A percentile compares a stretch with the other conserved stretches of the same genome.
Conservation (phyloP, 2,329 filamentous ascomycete species). For the Madurella mycetomatis region DNA sequence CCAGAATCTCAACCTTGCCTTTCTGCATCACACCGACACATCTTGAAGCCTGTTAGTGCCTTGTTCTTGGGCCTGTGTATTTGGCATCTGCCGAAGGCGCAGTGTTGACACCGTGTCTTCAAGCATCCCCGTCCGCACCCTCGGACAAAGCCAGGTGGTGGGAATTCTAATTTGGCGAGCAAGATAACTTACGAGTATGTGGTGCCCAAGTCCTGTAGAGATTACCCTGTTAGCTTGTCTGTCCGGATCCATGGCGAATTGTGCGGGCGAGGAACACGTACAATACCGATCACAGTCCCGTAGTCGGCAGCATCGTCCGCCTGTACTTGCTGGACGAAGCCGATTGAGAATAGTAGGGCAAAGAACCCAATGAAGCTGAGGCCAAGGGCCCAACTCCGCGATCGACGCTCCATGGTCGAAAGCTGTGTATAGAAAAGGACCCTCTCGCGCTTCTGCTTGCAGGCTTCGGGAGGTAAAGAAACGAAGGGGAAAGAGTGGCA, state of each 20-base stretch:
- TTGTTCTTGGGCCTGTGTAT: background rate
- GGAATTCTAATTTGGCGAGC: constrained; percentile 1
- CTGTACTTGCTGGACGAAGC: constrained; percentile 73
- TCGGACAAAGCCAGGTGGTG: background rate
- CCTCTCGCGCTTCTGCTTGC: constrained; percentile 19
- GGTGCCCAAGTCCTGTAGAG: constrained; percentile 69
- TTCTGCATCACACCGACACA: constrained; percentile 96
- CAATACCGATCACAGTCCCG: constrained; percentile 91
- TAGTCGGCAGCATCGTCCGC: constrained; percentile 72
- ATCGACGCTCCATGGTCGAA: constrained; percentile 27
- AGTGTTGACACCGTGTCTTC: constrained; percentile 16
- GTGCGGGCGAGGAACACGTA: constrained; percentile 35
- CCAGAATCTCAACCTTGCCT: constrained; percentile 91
- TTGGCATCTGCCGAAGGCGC: background rate
- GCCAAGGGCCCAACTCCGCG: constrained; percentile 50
- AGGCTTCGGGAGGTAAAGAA: constrained; percentile 10
- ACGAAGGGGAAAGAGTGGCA: constrained; percentile 12
- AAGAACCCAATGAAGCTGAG: constrained; percentile 91
- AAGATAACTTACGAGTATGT: constrained; percentile 50
- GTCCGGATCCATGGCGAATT: background rate
- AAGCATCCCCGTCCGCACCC: background rate
- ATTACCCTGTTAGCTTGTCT: constrained; percentile 23
- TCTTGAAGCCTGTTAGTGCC: constrained; percentile 35
- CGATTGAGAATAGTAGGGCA: constrained; percentile 80
- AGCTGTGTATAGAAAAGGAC: constrained; percentile 19